Evolutionary conservation across 2,329 filamentous ascomycete genomes (phyloP), one percentile per base, ranked within the genome.

Genomic region (Phoma sp.): DNA sequence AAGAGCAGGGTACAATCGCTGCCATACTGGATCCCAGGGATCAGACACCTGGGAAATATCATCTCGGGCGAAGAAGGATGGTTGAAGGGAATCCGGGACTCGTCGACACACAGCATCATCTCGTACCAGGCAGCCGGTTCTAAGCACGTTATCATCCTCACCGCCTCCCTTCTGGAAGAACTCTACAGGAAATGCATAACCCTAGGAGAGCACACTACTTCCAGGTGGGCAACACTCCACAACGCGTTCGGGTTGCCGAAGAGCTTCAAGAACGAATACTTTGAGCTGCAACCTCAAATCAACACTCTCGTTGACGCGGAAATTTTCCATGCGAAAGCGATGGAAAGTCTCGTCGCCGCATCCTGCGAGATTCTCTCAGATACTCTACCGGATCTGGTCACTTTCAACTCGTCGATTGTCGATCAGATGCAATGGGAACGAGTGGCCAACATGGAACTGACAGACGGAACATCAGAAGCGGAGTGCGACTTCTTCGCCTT

Each of bases 341-440:
- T 84, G 18, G 73, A 77, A 3, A 73, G 76, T 10, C 45, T 74
- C 15, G 50, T 39, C 67, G 79, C 54, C 68, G 43, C 57, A 7
- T 67, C 69, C 4, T 45, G 71, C 4, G 53, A 53, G 7, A 59
- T 63, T 75, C 6, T 76, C 73, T 38, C 69, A 59, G 32, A 74
- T 72, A 50, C 71, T 81, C 76, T 83, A 10, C 81, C 83, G 4
- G 81, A 84, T 47, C 69, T 89, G 28, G 79, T 88, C 32, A 85
- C 84, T 1, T 87, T 86, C 61, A 80, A 79, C 30, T 76, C 79
- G 7, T 86, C 84, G 15, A 74, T 80, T 2, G 83, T 89, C 20
- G 86, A 89, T 63, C 84, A 87, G 56, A 79, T 80, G 61, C 76
- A 77, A 2, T 89, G 87, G 86, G 87, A 89, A 66, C 80, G 84